These are phyloP conservation scores for Triticum aestivum DNA, from an alignment of 176 grass and related monocot genomes.

Conservation along the genomic window DNA sequence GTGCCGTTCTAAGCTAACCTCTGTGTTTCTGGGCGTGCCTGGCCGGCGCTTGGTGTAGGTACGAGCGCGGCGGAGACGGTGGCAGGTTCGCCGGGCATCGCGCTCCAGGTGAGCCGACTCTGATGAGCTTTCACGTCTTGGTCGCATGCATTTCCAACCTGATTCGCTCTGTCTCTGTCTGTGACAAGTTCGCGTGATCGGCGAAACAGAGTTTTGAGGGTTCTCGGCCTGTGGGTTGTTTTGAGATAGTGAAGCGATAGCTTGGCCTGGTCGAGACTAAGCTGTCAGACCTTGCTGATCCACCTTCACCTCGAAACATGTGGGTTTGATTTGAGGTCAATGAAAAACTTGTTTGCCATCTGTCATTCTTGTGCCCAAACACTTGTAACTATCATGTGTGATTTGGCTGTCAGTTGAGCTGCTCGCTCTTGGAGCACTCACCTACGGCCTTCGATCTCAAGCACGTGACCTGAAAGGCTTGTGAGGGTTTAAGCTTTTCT, in stretches of 20 bases:
- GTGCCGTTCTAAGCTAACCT: background rate
- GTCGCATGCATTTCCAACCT: background rate
- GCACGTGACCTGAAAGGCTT: background rate
- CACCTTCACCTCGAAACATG: background rate
- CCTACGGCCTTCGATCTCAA: background rate
- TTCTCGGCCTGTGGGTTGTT: background rate
- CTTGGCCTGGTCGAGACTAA: background rate
- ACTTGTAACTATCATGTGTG: background rate
- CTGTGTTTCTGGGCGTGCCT: background rate
- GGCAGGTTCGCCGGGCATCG: slow-evolving; percentile 32
- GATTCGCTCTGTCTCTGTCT: background rate
- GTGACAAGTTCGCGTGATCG: background rate
- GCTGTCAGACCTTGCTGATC: background rate
- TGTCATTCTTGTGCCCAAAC: background rate
- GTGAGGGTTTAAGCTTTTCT: background rate
- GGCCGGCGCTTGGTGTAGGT: slow-evolving; percentile 26
- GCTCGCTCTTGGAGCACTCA: background rate
- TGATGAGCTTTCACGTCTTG: background rate
- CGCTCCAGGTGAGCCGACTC: slow-evolving; percentile 33
- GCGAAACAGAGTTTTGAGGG: background rate
- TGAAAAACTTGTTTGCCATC: background rate
- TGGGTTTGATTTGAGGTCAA: background rate
- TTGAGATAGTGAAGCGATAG: background rate
- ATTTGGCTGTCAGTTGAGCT: background rate
- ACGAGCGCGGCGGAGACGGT: slow-evolving; percentile 27